These are phyloP conservation scores for Penicillium vulpinum DNA, from an alignment of 2,329 filamentous ascomycete genomes.

Conservation along the genomic window DNA sequence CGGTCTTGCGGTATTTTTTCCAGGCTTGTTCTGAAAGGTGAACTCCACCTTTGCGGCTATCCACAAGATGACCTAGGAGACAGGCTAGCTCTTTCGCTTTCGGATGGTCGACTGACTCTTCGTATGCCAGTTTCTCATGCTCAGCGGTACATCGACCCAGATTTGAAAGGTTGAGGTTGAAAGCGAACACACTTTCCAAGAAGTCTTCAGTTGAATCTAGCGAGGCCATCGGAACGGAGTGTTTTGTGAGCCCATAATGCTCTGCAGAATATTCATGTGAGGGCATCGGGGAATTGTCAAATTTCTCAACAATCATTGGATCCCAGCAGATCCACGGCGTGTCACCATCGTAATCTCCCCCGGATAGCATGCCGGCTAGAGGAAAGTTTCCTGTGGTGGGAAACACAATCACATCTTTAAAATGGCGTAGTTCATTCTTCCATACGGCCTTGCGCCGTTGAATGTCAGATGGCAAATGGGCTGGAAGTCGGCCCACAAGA, in stretches of 20 bases:
- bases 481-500: conserved; percentile 59
- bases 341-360: conserved; percentile 67
- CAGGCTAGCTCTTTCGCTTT: conserved; percentile 41
- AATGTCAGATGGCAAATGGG: conserved; percentile 59
- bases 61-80: conserved; percentile 49
- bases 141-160: conserved; percentile 56
- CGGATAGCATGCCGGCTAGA: conserved; percentile 60
- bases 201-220: conserved; percentile 43
- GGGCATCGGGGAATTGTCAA: conserved; percentile 54
- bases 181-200: conserved; percentile 48
- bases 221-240: conserved; percentile 44
- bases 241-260: conserved; percentile 51
- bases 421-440: conserved; percentile 53
- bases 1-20: conserved; percentile 35
- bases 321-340: conserved; percentile 64
- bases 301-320: conserved; percentile 50
- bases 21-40: conserved; percentile 43
- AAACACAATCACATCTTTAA: conserved; percentile 61
- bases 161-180: conserved; percentile 48
- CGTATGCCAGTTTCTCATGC: conserved; percentile 55
- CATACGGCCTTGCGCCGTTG: conserved; percentile 55
- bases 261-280: conserved; percentile 35
- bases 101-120: conserved; percentile 43
- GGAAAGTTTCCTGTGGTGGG: conserved; percentile 53
- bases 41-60: conserved; percentile 48